Base-by-base conservation (phyloP, 2,329 filamentous ascomycete species). In the Colletotrichum godetiae region DNA sequence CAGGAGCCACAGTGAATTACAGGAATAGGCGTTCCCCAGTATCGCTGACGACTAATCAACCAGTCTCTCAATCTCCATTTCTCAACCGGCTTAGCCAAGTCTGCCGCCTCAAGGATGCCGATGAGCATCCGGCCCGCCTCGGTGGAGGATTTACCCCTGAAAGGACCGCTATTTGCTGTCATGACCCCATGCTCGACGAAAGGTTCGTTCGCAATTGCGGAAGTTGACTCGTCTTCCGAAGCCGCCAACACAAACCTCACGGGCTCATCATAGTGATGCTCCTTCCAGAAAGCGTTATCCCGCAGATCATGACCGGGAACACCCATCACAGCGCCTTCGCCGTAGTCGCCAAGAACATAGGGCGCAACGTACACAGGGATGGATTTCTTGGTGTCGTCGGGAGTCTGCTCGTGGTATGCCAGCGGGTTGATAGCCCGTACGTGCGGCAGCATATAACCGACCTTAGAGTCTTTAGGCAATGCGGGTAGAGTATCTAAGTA, bases 1-100 rank as follows among this genome's bases (percentile, higher is more conserved):
- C 95, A 98, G 7, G 87, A 87, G 22, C 84, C 81, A 79, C 95
- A 97, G 82, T 98, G 94, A 46, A 97, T 87, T 66, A 98, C 95
- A 22, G 95, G 95, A 66, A 98, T 97, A 0, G 95, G 95, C 0
- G 95, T 90, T 15, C 95, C 95, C 95, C 95, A 98, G 80, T 97
- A 97, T 75, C 95, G 88, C 82, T 98, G 95, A n/a, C 95, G 91
- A 80, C 94, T 97, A 78, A 98, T 93, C 68, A 98, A 86, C 95
- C 95, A 98, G 82, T 98, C 95, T 73, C 94, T 88, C 31, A 98
- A 87, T 64, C 93, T 91, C 94, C 94, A 97, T 74, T 90, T 93
- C 72, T 94, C 91, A 10, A 89, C 86, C n/a, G 85, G 81, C 69
- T 90, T 86, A 11, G 91, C 94, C n/a, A 91, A 84, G 1, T 86